Evolutionary conservation across 257 asterid species (phyloP).

Genomic region (Solanum chiquidenum): DNA sequence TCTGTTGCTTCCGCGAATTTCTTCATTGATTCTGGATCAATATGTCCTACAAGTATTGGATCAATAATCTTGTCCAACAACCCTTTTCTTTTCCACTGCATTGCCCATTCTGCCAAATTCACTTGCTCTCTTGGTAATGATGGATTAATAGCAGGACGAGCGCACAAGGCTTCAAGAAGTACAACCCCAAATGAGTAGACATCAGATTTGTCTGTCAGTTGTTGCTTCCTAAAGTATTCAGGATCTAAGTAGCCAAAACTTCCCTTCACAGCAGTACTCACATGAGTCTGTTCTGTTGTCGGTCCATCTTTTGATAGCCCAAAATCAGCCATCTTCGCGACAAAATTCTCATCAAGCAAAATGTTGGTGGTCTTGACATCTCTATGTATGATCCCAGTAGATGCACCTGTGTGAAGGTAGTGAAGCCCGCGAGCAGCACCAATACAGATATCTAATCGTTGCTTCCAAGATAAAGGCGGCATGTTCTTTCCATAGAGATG

Average conservation of each 20-base stretch:
- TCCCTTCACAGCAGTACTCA: conserved; percentile 17
- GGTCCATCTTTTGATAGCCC: conserved; percentile 18
- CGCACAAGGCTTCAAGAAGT: conserved; percentile 11
- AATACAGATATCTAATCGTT: conserved; percentile 10
- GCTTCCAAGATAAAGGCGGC: conserved; percentile 6
- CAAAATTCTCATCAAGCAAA: conserved; percentile 10
- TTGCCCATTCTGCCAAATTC: conserved; percentile 21
- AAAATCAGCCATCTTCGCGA: conserved; percentile 15
- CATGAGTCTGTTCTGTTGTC: conserved; percentile 5
- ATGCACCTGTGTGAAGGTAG: conserved; percentile 17
- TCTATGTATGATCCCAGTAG: conserved; percentile 11
- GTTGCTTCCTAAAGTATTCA: conserved; percentile 14
- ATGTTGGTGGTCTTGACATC: conserved; percentile 16
- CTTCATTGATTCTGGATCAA: conserved; percentile 8
- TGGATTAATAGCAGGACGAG: conserved; percentile 15
- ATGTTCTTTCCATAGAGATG: conserved; percentile 9
- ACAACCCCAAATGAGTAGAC: conserved; percentile 13
- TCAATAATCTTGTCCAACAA: conserved; percentile 9
- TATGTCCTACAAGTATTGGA: conserved; percentile 5
- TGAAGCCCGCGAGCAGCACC: conserved; percentile 19
- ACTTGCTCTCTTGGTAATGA: conserved; percentile 14
- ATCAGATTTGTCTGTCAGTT: conserved; percentile 14
- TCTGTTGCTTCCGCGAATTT: conserved; percentile 12
- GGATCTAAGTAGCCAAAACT: conserved; percentile 19
- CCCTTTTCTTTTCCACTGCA: conserved; percentile 18